These are phyloP conservation scores for Metarhizium guizhouense DNA, from an alignment of 2,329 filamentous ascomycete species.

Conservation along the genomic window DNA sequence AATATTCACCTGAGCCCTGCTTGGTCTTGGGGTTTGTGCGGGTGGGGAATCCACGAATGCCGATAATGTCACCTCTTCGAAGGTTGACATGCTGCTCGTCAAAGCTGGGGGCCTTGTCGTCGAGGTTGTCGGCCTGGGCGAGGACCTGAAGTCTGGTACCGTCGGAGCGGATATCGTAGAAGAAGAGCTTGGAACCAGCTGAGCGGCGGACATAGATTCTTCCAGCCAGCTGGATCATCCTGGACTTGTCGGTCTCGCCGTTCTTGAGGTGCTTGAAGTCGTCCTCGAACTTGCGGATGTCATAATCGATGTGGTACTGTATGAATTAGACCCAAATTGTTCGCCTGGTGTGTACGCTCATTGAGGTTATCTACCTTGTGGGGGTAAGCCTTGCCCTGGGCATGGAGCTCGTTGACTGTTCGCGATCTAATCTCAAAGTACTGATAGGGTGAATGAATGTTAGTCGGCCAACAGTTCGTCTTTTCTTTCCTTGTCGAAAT, in stretches of 20 bases:
- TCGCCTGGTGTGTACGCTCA: background rate
- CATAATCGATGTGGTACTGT: slow-evolving; percentile 74
- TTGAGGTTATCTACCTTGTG: slow-evolving; percentile 48
- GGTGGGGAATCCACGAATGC: slow-evolving; percentile 31
- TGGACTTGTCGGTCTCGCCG: slow-evolving; percentile 71
- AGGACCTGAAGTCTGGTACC: slow-evolving; percentile 76
- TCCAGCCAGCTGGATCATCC: slow-evolving; percentile 68
- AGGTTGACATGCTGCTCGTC: slow-evolving; percentile 84
- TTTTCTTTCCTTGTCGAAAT: background rate
- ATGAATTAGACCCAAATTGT: background rate
- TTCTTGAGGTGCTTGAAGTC: slow-evolving; percentile 78
- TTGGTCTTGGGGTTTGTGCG: slow-evolving; percentile 85
- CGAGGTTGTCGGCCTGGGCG: slow-evolving; percentile 75
- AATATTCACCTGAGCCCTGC: slow-evolving; percentile 56
- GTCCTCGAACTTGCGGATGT: slow-evolving; percentile 69
- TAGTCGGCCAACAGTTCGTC: background rate
- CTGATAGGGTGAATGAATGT: slow-evolving; percentile 9
- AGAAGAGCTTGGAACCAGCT: slow-evolving; percentile 76
- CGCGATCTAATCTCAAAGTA: slow-evolving; percentile 96
- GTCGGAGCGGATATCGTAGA: slow-evolving; percentile 60
- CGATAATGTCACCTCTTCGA: slow-evolving; percentile 86
- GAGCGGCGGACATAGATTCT: slow-evolving; percentile 84
- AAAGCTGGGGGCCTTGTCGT: slow-evolving; percentile 58
- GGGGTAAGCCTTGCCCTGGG: slow-evolving; percentile 54
- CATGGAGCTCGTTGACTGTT: slow-evolving; percentile 46